Evolutionary conservation across 768 basidiomycete genomes (phyloP).

Genomic region (Rhodotorula paludigena): DNA sequence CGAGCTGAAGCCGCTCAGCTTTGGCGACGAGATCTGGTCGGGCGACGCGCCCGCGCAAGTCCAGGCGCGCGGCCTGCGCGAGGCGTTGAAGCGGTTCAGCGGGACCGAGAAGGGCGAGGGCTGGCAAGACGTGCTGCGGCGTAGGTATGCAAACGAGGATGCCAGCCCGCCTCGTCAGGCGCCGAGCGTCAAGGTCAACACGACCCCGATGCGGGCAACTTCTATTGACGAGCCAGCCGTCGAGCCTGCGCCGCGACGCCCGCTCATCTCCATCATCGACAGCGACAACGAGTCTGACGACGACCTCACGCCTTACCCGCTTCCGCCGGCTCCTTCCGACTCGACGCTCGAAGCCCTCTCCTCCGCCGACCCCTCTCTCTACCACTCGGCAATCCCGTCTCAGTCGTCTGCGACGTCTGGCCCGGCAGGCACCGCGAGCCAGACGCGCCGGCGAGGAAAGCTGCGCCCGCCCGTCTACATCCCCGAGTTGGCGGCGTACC

Average conservation of each 20-base stretch:
- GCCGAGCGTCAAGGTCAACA: not conserved
- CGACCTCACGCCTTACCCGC: constrained; percentile 35
- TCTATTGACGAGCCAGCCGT: constrained; percentile 10
- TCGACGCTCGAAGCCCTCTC: constrained; percentile 54
- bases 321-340: constrained; percentile 36
- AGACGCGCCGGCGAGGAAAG: constrained; percentile 77
- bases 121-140: constrained; percentile 22
- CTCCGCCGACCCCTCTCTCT: constrained; percentile 73
- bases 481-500: constrained; percentile 69
- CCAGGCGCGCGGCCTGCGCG: constrained; percentile 63
- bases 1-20: constrained; percentile 66
- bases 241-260: constrained; percentile 10
- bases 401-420: constrained; percentile 46
- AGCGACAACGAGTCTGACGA: constrained; percentile 38
- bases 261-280: constrained; percentile 55
- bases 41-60: constrained; percentile 61
- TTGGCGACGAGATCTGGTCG: constrained; percentile 69
- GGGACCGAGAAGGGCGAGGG: constrained; percentile 33
- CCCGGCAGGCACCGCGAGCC: constrained; percentile 52
- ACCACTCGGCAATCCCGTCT: constrained; percentile 62
- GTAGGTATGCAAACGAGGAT: not conserved
- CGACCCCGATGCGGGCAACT: constrained; percentile 6
- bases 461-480: constrained; percentile 78
- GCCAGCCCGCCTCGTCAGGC: not conserved
- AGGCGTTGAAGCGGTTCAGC: constrained; percentile 32